Conservation (phyloP, 2,329 filamentous ascomycete genomes). For the Xylaria sp. region DNA sequence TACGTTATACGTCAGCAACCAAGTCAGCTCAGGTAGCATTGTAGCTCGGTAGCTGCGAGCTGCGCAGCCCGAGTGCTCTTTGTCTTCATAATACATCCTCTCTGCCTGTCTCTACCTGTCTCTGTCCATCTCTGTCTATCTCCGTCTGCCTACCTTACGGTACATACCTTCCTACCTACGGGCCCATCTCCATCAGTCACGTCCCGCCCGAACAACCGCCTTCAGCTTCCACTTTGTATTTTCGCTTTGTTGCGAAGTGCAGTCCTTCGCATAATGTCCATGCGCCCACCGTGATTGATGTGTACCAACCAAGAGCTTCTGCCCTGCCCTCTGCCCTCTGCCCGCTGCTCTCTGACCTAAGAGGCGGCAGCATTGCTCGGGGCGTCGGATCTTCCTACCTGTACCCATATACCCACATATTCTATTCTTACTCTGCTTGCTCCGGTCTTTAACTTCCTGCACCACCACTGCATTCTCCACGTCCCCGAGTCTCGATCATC, state of each 20-base stretch:
- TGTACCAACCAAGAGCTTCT: conserved; percentile 15
- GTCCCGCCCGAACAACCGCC: conserved; percentile 14
- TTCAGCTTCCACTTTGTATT: conserved; percentile 13
- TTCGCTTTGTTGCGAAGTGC: conserved; percentile 26
- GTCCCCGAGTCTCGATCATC: conserved; percentile 31
- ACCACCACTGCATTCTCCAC: conserved; percentile 24
- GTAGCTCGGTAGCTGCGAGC: conserved; percentile 23
- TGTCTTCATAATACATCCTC: conserved; percentile 29
- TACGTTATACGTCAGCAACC: conserved; percentile 13
- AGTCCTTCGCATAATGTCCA: conserved; percentile 20
- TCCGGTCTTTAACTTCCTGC: conserved; percentile 29
- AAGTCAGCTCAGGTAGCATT: conserved; percentile 23
- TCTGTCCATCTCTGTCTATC: conserved; percentile 15
- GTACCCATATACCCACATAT: conserved; percentile 24
- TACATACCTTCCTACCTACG: background rate
- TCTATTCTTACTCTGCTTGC: conserved; percentile 21
- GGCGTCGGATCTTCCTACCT: conserved; percentile 30
- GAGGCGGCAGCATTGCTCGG: conserved; percentile 26
- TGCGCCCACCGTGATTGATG: conserved; percentile 25
- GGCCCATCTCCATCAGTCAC: background rate
- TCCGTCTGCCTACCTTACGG: background rate
- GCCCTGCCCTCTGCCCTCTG: background rate
- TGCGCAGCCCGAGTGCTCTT: conserved; percentile 18
- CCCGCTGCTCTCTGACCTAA: background rate
- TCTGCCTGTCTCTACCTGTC: conserved; percentile 24